phyloP scores from a whole-genome alignment of 306 rosid species.

The Alnus rubra region DNA sequence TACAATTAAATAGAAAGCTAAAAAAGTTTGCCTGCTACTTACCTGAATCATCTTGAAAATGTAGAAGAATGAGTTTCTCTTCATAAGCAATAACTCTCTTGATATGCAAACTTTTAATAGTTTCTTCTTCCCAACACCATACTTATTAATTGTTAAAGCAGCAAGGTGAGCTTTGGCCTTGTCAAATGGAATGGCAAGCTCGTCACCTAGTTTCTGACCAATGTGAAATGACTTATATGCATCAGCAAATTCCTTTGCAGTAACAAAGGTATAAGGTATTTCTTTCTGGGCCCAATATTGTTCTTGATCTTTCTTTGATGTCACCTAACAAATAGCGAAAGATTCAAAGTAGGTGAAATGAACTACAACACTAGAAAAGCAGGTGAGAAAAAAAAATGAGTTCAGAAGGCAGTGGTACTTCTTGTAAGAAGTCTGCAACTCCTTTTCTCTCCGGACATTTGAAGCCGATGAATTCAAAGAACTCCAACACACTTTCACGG shows the following conservation, averaged over 20 bases:
- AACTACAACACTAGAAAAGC: too few relatives aligned
- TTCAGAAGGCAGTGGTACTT: conserved; percentile 19
- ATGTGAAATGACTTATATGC: conserved; percentile 43
- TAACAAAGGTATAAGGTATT: conserved; percentile 22
- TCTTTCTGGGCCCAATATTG: conserved; percentile 43
- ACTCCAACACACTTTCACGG: conserved; percentile 40
- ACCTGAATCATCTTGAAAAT: conserved; percentile 45
- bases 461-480: conserved; percentile 46
- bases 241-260: conserved; percentile 42
- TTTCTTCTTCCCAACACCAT: conserved; percentile 47
- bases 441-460: conserved; percentile 54
- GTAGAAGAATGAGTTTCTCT: conserved; percentile 42
- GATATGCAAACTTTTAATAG: conserved; percentile 46
- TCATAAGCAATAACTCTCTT: conserved; percentile 44
- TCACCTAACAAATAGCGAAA: conserved; percentile 32
- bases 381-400: too few relatives aligned
- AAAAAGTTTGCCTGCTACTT: conserved; percentile 11
- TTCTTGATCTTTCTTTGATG: conserved; percentile 48
- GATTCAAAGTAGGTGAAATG: too few relatives aligned
- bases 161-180: conserved; percentile 45
- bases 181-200: conserved; percentile 44
- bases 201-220: conserved; percentile 42
- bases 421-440: conserved; percentile 53
- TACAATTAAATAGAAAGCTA: not conserved
- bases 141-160: conserved; percentile 39